Percentiles rank a stretch among this genome's conserved stretches.
phyloP scores from a whole-genome alignment of 202 grass and related monocot species.

The Schoenoplectus tabernaemontani region DNA sequence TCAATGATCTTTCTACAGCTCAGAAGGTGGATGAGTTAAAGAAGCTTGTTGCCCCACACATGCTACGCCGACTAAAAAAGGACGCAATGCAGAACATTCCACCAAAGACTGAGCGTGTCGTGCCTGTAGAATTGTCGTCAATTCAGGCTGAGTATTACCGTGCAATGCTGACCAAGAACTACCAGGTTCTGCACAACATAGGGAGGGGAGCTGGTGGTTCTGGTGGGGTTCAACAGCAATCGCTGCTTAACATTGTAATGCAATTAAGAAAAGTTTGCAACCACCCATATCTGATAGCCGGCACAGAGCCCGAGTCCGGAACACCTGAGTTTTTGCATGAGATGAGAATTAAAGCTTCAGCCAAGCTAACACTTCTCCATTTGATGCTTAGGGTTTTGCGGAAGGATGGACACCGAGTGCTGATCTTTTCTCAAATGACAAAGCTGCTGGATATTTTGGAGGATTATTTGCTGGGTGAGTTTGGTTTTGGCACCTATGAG shows the following conservation, averaged over 20 bases:
- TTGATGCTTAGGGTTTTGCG: conserved; percentile 86
- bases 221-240: conserved; percentile 83
- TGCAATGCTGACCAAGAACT: conserved; percentile 99
- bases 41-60: conserved; percentile 98
- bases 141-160: conserved; percentile 98
- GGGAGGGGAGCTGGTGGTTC: conserved; percentile 40
- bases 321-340: conserved; percentile 87
- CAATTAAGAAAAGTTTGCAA: conserved; percentile 99
- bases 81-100: conserved; percentile 99
- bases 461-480: conserved; percentile 82
- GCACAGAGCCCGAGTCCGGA: conserved; percentile 93
- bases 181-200: conserved; percentile 79
- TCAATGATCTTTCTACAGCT: conserved; percentile 92
- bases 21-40: conserved; percentile 98
- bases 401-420: conserved; percentile 84
- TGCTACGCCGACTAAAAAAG: conserved; percentile 91
- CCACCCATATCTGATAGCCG: conserved; percentile 97
- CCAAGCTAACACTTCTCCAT: conserved; percentile 80
- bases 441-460: conserved; percentile 99
- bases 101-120: conserved; percentile 90
- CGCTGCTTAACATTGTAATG: conserved; percentile 97
- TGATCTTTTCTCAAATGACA: conserved; percentile 99
- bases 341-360: conserved; percentile 99
- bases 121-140: conserved; percentile 93
- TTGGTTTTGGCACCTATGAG: conserved; percentile 76